Base-by-base conservation (phyloP, 352 stramenopile genomes). In the Phytophthora hibernalis region DNA sequence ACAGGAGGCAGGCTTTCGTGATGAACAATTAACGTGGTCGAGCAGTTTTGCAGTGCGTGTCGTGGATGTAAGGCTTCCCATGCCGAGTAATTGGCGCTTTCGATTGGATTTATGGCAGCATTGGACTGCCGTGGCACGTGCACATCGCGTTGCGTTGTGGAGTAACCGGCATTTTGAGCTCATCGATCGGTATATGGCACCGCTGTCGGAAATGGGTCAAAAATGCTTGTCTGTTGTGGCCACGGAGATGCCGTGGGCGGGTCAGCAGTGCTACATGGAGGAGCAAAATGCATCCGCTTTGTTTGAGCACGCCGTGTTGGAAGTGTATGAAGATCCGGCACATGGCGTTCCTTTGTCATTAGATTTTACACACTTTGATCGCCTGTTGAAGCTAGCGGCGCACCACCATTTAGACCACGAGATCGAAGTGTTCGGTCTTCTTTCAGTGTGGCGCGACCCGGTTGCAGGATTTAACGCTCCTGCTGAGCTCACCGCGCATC, bases 101-200 rank as follows among this genome's bases (percentile, higher is more conserved):
- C 82, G 90, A 65, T 54, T 94, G 54, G 85, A 94, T 65, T 63
- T 93, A 15, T 93, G 85, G 85, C 85, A 94, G 54, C 85, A 94
- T 50, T 76, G 80, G 54, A 83, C 79, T 28, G 83, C 83, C 0
- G 71, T 94, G 24, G 85, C 83, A 1, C 74, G 83, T 15, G 71
- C 61, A 7, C 83, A 93, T 60, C 53, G 64, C 1, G 80, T 75
- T 10, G 28, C 72, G 20, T 59, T 92, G 24, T 93, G 85, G 85
- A 90, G 82, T 55, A 75, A 85, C n/a, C 55, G 63, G 0, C 85
- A 93, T 55, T 92, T 93, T 43, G 60, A 75, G 52, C 50, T 93
- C 1, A 89, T 93, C 31, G 81, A 89, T 64, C 68, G 72, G 22
- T 92, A 93, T 54, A 76, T 92, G 54, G 49, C 54, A 0, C 71